Base-by-base conservation (phyloP, 129 eudicot genomes). In the Ambrosia artemisiifolia region DNA sequence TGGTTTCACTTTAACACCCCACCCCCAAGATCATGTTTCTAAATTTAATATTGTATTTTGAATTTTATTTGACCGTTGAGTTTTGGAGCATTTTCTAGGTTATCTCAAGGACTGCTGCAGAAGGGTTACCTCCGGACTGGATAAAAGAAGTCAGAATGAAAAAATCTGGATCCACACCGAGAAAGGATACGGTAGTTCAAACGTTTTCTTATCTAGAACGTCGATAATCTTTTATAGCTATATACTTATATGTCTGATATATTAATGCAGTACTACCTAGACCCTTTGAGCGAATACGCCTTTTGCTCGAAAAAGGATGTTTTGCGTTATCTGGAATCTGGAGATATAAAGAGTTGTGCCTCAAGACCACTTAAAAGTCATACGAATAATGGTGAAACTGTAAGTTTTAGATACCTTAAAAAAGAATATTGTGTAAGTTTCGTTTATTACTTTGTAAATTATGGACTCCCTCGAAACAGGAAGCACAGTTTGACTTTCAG, bases 71-170 rank as follows among this genome's bases (percentile, higher is more conserved):
- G 30, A 44, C 77, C 19, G 24, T 70, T 55, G 70, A 67, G 7
- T 59, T 71, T 64, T 74, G 54, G 74, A 76, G 51, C 47, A 11
- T 65, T 82, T 3, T 81, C 20, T 75, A 92, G 98, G 86, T 73
- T 77, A 12, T 77, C 74, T 83, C 82, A 82, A 79, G 69, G 57
- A 63, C 65, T 50, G 46, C 82, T 0, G 88, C 72, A 61, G 88
- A 87, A 13, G 91, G 80, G 67, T 76, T 92, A 24, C 96, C 98
- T 5, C 67, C 83, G 16, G 98, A 96, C 11, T 92, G 98, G 98
- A 78, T 83, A 19, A 85, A 81, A 81, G 98, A 88, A 77, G 64
- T 81, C 69, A 88, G 81, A 84, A 63, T 55, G 44, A 84, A 79
- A 65, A 75, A 70, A 74, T 6, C 9, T 63, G 83, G 73, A 13